Evolutionary conservation across 371 early-diverging fungal species (phyloP), one percentile per base, ranked within the genome.

Genomic region (Apophysomyces variabilis): DNA sequence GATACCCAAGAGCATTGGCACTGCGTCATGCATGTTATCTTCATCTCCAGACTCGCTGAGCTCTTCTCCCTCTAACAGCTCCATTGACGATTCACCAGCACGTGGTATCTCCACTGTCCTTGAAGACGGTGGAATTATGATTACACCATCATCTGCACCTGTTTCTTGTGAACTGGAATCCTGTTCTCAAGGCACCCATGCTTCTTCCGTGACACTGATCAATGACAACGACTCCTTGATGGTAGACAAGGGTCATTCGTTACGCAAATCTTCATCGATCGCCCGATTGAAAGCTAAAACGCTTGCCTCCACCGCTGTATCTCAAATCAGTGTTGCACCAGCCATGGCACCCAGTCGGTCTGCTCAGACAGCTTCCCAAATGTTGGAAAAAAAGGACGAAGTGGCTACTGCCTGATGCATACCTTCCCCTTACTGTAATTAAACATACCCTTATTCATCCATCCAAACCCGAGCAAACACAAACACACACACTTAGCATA

Each of bases 251-350:
- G 21, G 9, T 4, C 54, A 50, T 50, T 21, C 54, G 9, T 54
- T 70, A 47, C 66, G 70, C 8, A 70, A 70, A 47, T 62, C 65
- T 13, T 57, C 63, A 12, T 70, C 70, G 12, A 21, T 65, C 5
- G 63, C 61, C 1, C 66, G 66, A 35, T 59, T 66, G 26, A 62
- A 59, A 39, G 56, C 70, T 16, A 70, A 70, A 43, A 47, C 70
- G 1, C 36, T 62, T n/a, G 66, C 70, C 14, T 70, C 70, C 37
- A 70, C 70, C 6, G 70, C 70, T 14, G 70, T 70, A 5, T 70
- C 70, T 16, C 66, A 65, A 39, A 63, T 70, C 62, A 70, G 66
- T 45, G 70, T 66, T 13, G 65, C 62, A 39, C 70, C 68, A 18
- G 61, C 57, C 57, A 68, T 68, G 68, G 45, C 35, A 13, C 39